Base-by-base conservation (phyloP, 2,329 filamentous ascomycete species). In the Clarireedia homoeocarpa region DNA sequence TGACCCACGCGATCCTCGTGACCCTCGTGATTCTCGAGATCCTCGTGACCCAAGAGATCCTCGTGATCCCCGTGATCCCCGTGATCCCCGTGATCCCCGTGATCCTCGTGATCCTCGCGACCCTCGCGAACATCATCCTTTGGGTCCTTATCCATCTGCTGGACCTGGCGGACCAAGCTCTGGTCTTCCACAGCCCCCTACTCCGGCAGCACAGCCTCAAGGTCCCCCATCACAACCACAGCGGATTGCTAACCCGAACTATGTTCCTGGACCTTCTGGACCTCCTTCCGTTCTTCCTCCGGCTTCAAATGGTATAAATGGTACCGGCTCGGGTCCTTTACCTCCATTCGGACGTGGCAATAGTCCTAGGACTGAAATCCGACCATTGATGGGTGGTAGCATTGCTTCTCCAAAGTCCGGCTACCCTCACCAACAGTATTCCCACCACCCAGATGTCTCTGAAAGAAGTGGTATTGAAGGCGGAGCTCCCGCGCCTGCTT, bases 341-440 rank as follows among this genome's bases (percentile, higher is more conserved):
- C 85, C 89, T 64, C 82, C 86, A 17, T 96, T 92, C 74, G 83
- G 85, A 56, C 77, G 81, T 57, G 82, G 85, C 30, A 84, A 84
- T 65, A 95, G 88, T 70, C 89, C 91, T 58, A 83, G 89, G n/a
- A 83, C 87, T 51, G 92, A 96, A 62, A 85, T 91, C 48, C 83
- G 91, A 52, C 86, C 88, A 1, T 80, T 94, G 61, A 82, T 92
- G 62, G 91, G 96, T 62, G 89, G 86, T 67, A 84, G 88, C 58
- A 88, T 91, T 72, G 83, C 89, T n/a, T 96, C 92, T n/a, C 91
- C 91, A 58, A 91, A 91, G 67, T 87, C 89, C 40, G 84, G 83
- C 6, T 96, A 94, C 67, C 85, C 87, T 5, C 89, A 91, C 66
- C 88, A 89, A 60, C 88, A 86, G 61, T 95, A 89, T 67, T 77